Percentiles rank a stretch among this genome's conserved stretches.
Evolutionary conservation across 805 yeast species (phyloP).

Genomic region (Candida orba): DNA sequence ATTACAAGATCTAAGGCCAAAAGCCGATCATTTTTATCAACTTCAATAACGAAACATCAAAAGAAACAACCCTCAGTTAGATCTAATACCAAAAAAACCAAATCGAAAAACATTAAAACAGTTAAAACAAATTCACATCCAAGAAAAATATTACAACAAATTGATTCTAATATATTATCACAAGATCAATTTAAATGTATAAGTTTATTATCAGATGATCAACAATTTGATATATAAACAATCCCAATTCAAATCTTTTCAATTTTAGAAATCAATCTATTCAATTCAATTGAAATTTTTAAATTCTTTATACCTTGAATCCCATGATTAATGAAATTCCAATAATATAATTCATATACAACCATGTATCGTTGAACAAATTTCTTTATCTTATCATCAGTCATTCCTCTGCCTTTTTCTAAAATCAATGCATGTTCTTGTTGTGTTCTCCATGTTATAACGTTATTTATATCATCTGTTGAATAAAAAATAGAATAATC

Average conservation of each 20-base stretch:
- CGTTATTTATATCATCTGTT: slow-evolving; percentile 53
- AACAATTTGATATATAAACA: background rate
- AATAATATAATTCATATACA: slow-evolving; percentile 64
- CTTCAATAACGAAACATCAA: too few species aligned
- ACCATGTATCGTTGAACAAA: slow-evolving; percentile 89
- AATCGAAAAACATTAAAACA: background rate
- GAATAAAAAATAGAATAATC: slow-evolving; percentile 55
- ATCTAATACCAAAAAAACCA: background rate
- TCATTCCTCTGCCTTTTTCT: slow-evolving; percentile 68
- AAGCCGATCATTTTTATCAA: background rate
- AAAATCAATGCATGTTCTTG: slow-evolving; percentile 57
- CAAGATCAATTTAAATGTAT: background rate
- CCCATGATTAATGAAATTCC: slow-evolving; percentile 30
- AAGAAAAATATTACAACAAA: background rate
- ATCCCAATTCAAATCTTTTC: background rate
- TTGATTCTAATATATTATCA: background rate
- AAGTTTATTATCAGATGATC: slow-evolving; percentile 12
- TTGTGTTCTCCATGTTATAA: slow-evolving; percentile 68
- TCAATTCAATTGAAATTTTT: slow-evolving; percentile 10
- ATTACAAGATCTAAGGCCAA: background rate
- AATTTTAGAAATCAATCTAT: background rate
- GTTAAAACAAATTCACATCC: background rate
- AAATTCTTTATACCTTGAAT: slow-evolving; percentile 13
- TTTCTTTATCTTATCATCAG: slow-evolving; percentile 53
- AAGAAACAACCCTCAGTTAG: too few species aligned